Base-by-base conservation (phyloP, 2,329 filamentous ascomycete genomes). In the Erysiphe pisi region DNA sequence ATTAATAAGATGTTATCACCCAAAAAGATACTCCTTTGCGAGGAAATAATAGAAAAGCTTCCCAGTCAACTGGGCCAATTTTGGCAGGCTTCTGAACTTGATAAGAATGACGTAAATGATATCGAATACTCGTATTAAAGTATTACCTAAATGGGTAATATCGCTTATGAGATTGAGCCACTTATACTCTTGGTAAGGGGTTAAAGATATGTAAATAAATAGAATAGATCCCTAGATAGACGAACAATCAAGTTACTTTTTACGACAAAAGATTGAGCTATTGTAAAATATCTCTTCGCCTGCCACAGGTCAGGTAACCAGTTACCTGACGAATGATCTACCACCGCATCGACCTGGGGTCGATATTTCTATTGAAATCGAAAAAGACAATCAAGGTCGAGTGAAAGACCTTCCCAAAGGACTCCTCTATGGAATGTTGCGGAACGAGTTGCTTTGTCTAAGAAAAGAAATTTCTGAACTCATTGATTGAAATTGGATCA, bases 1-100 rank as follows among this genome's bases (percentile, higher is more conserved):
- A 74, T 74, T 52, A 74, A 74, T 52, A 74, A 74, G 28, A 74
- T 74, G 20, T 74, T 74, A 31, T 20, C 40, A 28, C 40, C 70
- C 14, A 74, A 74, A 58, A 58, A 28, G 36, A 18, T 28, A 25
- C 58, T 75, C 20, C 36, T 1, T n/a, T 11, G 25, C 22, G n/a
- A 58, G 28, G 16, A 56, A 56, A 75, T 75, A 56, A 56, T 31
- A 56, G 22, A 45, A 20, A 31, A 36, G 25, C 47, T 75, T 56
- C 71, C 49, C 18, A 40, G 4, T 36, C 25, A 56, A 36, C 16
- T 58, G n/a, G 7, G 25, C 11, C 22, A 52, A 0, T 40, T 20
- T 52, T 49, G 20, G 20, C 22, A 25, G 22, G 40, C 43, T 25
- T 74, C 49, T 52, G 70, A 74, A 52, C 8, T 40, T 25, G 20